These are phyloP conservation scores for Setaria italica DNA, from an alignment of 202 grass and related monocot species.

Conservation along the genomic window DNA sequence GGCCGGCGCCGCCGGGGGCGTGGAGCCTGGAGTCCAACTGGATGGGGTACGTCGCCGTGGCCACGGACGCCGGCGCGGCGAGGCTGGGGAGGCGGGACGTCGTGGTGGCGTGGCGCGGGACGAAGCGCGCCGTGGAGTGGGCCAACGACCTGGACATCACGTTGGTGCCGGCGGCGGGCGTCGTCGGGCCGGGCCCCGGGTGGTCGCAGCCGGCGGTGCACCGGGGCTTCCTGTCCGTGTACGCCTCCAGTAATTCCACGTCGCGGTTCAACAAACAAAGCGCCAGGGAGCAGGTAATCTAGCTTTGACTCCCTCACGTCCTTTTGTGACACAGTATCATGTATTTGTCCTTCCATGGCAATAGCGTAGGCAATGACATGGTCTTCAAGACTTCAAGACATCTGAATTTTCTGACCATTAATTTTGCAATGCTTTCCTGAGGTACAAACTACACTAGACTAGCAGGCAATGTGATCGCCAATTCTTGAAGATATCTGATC, in stretches of 20 bases:
- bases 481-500: no score
- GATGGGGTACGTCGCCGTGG: slow-evolving; percentile 87
- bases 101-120: slow-evolving; percentile 86
- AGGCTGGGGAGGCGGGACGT: slow-evolving; percentile 71
- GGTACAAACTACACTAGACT: background rate
- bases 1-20: slow-evolving; percentile 21
- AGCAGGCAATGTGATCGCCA: background rate
- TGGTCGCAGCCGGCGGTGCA: slow-evolving; percentile 62
- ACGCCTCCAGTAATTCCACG: slow-evolving; percentile 65
- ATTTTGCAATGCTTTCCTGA: background rate
- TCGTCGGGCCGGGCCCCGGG: slow-evolving; percentile 49
- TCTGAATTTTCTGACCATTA: background rate
- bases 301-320: slow-evolving; percentile 1
- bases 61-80: slow-evolving; percentile 57
- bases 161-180: slow-evolving; percentile 55
- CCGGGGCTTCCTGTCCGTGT: slow-evolving; percentile 73
- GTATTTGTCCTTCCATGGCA: background rate
- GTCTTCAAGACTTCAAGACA: background rate
- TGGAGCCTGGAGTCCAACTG: slow-evolving; percentile 73
- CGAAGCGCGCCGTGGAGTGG: slow-evolving; percentile 72
- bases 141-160: slow-evolving; percentile 66
- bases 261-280: slow-evolving; percentile 82
- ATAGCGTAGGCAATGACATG: background rate
- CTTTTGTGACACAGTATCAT: background rate
- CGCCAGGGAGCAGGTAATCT: slow-evolving; percentile 74